These are phyloP conservation scores for Spathaspora boniae DNA, from an alignment of 805 yeast species.

Conservation along the genomic window DNA sequence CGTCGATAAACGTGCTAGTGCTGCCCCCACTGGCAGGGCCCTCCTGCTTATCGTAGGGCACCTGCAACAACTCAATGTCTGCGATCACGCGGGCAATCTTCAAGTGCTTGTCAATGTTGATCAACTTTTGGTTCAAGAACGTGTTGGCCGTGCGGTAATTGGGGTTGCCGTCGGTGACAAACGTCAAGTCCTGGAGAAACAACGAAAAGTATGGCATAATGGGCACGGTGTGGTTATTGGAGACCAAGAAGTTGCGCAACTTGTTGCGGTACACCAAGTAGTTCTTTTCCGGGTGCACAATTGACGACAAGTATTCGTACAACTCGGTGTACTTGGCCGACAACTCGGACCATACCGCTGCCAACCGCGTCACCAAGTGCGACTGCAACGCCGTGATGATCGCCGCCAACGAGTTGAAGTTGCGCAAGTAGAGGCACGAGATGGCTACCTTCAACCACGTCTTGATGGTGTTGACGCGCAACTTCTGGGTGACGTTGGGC, in stretches of 20 bases:
- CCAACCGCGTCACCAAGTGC: slow-evolving; percentile 61
- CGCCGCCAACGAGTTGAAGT: slow-evolving; percentile 76
- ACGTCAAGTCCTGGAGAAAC: slow-evolving; percentile 75
- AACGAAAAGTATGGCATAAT: slow-evolving; percentile 74
- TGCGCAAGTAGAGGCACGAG: slow-evolving; percentile 68
- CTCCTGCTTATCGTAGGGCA: slow-evolving; percentile 40
- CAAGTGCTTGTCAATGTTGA: slow-evolving; percentile 71
- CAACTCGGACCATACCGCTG: slow-evolving; percentile 55
- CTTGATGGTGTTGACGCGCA: slow-evolving; percentile 53
- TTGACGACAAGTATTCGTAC: slow-evolving; percentile 60
- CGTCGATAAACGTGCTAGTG: background rate
- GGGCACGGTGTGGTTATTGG: slow-evolving; percentile 52
- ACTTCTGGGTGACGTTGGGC: slow-evolving; percentile 45
- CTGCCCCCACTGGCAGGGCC: background rate
- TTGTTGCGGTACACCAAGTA: slow-evolving; percentile 66
- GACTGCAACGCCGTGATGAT: slow-evolving; percentile 75
- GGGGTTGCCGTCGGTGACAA: slow-evolving; percentile 79
- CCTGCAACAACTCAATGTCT: slow-evolving; percentile 66
- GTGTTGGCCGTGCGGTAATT: slow-evolving; percentile 60
- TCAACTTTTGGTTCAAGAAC: slow-evolving; percentile 53
- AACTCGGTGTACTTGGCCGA: slow-evolving; percentile 59
- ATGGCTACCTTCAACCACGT: slow-evolving; percentile 74
- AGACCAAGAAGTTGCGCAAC: slow-evolving; percentile 49
- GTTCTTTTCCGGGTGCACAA: slow-evolving; percentile 74
- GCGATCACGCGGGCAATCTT: slow-evolving; percentile 64